Evolutionary conservation across 148 eudicot genomes (phyloP).

Genomic region (Drosera capensis): DNA sequence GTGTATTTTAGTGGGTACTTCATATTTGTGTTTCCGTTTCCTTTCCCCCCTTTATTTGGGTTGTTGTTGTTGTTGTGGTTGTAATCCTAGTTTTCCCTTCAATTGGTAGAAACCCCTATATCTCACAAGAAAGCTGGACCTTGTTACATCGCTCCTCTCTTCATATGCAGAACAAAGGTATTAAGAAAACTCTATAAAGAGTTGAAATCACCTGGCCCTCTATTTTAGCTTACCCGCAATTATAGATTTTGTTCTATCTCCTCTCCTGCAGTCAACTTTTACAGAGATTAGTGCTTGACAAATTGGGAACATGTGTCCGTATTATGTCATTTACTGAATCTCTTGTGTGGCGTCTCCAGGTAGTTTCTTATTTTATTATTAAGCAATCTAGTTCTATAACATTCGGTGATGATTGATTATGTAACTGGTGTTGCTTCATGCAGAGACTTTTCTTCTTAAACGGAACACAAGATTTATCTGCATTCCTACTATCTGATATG

Average conservation of each 20-base stretch:
- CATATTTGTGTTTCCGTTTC: neutral
- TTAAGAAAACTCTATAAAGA: constrained; percentile 5
- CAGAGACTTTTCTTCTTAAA: constrained; percentile 89
- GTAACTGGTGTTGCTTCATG: constrained; percentile 12
- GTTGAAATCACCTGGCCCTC: too few species aligned
- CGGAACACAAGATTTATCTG: constrained; percentile 78
- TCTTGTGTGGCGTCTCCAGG: constrained; percentile 91
- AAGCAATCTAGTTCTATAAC: neutral
- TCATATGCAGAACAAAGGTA: constrained; percentile 45
- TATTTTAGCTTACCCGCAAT: too few species aligned
- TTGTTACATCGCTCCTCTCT: constrained; percentile 42
- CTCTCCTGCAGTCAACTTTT: constrained; percentile 39
- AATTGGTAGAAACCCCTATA: constrained; percentile 31
- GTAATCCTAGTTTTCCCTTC: constrained; percentile 4
- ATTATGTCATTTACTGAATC: constrained; percentile 58
- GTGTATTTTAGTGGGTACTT: too few species aligned
- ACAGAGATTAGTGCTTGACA: constrained; percentile 30
- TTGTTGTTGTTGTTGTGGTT: too few species aligned
- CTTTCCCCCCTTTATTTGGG: too few species aligned
- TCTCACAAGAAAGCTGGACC: constrained; percentile 59
- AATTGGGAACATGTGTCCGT: constrained; percentile 42
- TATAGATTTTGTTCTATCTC: constrained; percentile 1
- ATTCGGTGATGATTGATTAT: neutral
- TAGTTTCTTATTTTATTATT: constrained; percentile 10
- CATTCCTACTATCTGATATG: constrained; percentile 73